Conservation (phyloP, 345 rosid species). For the Heritiera littoralis region DNA sequence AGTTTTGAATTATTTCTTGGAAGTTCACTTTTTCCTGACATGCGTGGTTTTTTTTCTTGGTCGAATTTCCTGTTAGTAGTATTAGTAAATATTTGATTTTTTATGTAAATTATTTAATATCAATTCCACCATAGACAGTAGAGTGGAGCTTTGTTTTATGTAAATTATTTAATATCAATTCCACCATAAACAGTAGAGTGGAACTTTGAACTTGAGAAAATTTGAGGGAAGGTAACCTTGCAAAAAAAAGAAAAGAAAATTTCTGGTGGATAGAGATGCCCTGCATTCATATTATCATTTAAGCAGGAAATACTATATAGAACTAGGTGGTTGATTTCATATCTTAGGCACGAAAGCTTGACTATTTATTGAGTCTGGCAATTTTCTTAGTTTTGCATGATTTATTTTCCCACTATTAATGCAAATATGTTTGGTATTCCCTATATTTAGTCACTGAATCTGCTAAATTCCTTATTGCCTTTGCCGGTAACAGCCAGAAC, state of each 20-base stretch:
- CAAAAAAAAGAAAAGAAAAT: background rate
- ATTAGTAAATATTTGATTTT: background rate
- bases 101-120: background rate
- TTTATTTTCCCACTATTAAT: background rate
- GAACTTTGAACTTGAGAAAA: background rate
- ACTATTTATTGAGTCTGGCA: slow-evolving; percentile 1
- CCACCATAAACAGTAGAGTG: background rate
- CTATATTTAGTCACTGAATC: background rate
- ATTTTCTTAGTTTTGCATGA: slow-evolving; percentile 3
- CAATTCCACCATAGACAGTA: background rate
- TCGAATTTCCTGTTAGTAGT: background rate
- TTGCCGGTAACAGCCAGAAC: slow-evolving; percentile 79
- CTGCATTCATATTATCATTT: background rate
- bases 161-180: background rate
- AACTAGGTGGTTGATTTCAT: background rate
- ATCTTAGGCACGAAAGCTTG: background rate
- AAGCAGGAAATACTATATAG: background rate
- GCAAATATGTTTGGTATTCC: background rate
- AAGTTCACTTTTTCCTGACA: background rate
- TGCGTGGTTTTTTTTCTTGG: background rate
- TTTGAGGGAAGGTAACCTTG: background rate
- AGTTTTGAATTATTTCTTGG: slow-evolving; percentile 1
- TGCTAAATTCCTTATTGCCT: slow-evolving; percentile 31
- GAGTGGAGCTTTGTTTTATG: background rate
- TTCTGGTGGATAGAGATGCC: background rate